Conservation (phyloP, 2,329 filamentous ascomycete genomes). For the Colletotrichum graminicola region DNA sequence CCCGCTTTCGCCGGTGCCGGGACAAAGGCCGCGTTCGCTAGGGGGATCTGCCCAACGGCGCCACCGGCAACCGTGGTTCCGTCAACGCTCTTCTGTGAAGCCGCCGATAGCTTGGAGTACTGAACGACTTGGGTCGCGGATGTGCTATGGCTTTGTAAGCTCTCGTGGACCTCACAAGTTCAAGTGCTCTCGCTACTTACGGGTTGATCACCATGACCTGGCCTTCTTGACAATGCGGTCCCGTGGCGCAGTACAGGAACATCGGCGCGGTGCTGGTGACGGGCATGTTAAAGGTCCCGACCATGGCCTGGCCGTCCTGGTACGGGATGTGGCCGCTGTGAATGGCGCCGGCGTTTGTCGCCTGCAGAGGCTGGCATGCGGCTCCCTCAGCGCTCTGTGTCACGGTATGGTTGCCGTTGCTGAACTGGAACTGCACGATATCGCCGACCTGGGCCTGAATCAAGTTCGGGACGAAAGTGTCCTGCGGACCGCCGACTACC, state of each 20-base stretch:
- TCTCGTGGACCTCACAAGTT: too few species aligned
- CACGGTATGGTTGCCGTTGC: constrained; percentile 57
- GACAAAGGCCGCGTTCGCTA: constrained; percentile 48
- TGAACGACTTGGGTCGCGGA: constrained; percentile 48
- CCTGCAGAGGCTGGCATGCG: constrained; percentile 56
- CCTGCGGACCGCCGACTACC: constrained; percentile 53
- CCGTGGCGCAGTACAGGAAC: constrained; percentile 64
- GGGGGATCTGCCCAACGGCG: constrained; percentile 47
- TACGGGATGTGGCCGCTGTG: constrained; percentile 59
- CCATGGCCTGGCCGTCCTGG: constrained; percentile 50
- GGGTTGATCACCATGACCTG: constrained; percentile 66
- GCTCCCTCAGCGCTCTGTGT: constrained; percentile 54
- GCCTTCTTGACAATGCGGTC: constrained; percentile 61
- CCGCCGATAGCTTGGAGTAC: constrained; percentile 46
- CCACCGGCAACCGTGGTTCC: constrained; percentile 47
- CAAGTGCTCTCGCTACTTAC: constrained; percentile 45
- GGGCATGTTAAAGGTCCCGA: constrained; percentile 61
- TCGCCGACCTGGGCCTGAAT: constrained; percentile 53
- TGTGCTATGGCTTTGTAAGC: constrained; percentile 42
- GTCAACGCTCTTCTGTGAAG: constrained; percentile 46
- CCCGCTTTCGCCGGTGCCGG: constrained; percentile 44
- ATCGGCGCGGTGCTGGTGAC: constrained; percentile 59
- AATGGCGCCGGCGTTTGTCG: constrained; percentile 48
- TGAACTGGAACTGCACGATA: constrained; percentile 59
- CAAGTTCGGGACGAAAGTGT: constrained; percentile 54